These are phyloP conservation scores for Tetragonia tetragonoides DNA, from an alignment of 148 eudicot genomes.

Conservation along the genomic window DNA sequence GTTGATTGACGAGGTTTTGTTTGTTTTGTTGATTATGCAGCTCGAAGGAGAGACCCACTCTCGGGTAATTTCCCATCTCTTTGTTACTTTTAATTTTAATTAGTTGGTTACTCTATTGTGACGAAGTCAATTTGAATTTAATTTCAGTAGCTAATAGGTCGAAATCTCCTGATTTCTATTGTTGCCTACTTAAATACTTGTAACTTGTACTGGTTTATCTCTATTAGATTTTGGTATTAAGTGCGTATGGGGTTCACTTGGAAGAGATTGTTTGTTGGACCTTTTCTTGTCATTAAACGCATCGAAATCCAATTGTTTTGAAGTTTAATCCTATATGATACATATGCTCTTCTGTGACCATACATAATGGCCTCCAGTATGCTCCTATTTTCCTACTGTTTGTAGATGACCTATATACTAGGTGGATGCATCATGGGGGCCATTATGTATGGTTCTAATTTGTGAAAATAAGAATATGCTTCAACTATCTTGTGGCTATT, in stretches of 20 bases:
- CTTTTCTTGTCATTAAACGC: background rate
- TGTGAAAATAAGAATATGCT: background rate
- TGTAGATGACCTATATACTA: background rate
- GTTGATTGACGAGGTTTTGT: background rate
- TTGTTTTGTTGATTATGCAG: constrained; percentile 43
- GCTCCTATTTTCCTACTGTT: no score
- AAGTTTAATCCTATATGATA: no score
- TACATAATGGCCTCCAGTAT: no score
- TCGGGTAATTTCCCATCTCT: constrained; percentile 51
- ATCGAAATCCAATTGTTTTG: no score
- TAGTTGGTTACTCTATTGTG: background rate
- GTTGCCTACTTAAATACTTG: background rate
- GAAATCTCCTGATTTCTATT: background rate
- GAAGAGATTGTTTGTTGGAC: background rate
- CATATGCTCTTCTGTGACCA: no score
- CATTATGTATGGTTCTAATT: background rate
- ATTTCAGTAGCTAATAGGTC: background rate
- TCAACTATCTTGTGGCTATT: background rate
- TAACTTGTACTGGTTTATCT: background rate
- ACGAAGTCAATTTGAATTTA: background rate
- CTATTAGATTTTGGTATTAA: background rate
- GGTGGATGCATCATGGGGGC: no score
- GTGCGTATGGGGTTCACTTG: background rate
- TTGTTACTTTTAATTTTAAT: background rate
- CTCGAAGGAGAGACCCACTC: constrained; percentile 99